These are phyloP conservation scores for Tubosaeta brunneosetosa DNA, from an alignment of 768 basidiomycete genomes.

Conservation along the genomic window DNA sequence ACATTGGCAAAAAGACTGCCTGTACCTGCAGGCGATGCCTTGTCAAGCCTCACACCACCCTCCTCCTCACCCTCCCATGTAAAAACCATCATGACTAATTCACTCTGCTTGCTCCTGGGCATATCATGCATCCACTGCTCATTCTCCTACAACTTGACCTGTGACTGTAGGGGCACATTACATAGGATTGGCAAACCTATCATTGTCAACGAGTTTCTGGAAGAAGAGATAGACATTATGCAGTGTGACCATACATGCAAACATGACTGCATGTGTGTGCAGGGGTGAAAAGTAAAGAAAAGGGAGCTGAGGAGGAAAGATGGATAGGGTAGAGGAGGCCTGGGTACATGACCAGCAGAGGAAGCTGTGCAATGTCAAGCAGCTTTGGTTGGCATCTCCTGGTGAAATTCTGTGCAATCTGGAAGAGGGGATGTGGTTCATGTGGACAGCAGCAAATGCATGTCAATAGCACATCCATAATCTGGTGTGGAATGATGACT, in stretches of 20 bases:
- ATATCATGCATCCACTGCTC: constrained; percentile 49
- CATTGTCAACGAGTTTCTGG: constrained; percentile 52
- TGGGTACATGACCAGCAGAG: too few relatives aligned
- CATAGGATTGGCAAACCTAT: constrained; percentile 55
- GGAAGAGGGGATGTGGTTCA: not conserved
- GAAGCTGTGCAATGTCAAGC: too few relatives aligned
- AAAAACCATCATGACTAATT: not conserved
- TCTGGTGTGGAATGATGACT: too few relatives aligned
- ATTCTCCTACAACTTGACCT: constrained; percentile 80
- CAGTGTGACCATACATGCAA: too few relatives aligned
- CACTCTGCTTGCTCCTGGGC: constrained; percentile 2
- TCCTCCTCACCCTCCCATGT: constrained; percentile 12
- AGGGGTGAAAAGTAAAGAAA: too few relatives aligned
- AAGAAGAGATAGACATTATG: constrained; percentile 30
- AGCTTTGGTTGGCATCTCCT: too few relatives aligned
- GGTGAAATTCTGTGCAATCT: too few relatives aligned
- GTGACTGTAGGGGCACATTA: constrained; percentile 62
- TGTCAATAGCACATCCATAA: too few relatives aligned
- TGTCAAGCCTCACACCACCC: not conserved
- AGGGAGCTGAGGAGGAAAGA: too few relatives aligned
- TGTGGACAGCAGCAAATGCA: too few relatives aligned
- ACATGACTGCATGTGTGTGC: too few relatives aligned
- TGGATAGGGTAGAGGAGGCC: too few relatives aligned
- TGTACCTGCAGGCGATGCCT: not conserved
- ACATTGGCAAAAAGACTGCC: not conserved